Evolutionary conservation across 768 basidiomycete genomes (phyloP), one percentile per base, ranked within the genome.

Genomic region (Tylopilus sp.): DNA sequence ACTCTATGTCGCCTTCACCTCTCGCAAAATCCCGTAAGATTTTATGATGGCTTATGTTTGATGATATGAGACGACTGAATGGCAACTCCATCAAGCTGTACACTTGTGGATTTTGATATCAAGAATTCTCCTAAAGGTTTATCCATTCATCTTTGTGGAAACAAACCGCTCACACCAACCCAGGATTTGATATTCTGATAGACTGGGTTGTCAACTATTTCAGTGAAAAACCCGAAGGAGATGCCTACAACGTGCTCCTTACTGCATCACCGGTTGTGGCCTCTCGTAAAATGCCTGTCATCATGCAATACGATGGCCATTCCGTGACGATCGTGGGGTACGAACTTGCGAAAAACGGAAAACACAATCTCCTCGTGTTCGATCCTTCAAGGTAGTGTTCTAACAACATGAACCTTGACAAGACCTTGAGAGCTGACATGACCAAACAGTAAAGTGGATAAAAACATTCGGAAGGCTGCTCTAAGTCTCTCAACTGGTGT

Each of bases 261-360:
- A 71, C 68, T 1, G 76, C 78, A 3, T 72, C 76, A 0, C 76
- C 84, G 5, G 76, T 94, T 9, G 59, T 75, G 11, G 65, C 75
- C 25, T 86, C 88, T 0, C 69, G 80, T 21, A 83, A 79, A 60
- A 85, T 92, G 81, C 93, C 93, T 10, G 63, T 97, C 28, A 85
- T 96, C 38, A 73, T 96, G 45, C 86, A 96, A 73, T 84, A 90
- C 62, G 67, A 77, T 8, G 91, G 92, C 1, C 93, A 97, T 71
- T 97, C 93, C n/a, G 72, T 88, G 24, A 86, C 87, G 5, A 83
- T 97, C 13, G 78, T 97, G 3, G 93, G 93, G 2, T 94, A 87
- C 60, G 91, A 95, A 67, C 69, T 85, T 34, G 75, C 74, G 48
- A 80, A 77, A 59, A 73, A 74, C 16, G 85, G 83, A 8, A 68